Base-by-base conservation (phyloP, 1,284 basidiomycete genomes). In the Violaceomyces palustris region DNA sequence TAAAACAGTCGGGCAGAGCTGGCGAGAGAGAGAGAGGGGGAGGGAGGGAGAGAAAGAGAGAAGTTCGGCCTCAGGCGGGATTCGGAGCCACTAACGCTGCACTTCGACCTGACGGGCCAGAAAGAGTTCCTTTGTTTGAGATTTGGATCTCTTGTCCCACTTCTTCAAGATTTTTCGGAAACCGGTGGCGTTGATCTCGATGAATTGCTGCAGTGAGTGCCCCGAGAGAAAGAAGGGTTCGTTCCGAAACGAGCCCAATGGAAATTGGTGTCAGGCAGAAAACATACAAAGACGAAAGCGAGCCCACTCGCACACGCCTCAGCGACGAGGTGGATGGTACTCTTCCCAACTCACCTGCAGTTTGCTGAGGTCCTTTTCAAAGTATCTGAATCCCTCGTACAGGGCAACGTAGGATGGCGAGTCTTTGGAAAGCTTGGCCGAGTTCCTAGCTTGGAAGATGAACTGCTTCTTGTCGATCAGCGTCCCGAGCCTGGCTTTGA, bases 101-200 rank as follows among this genome's bases (percentile, higher is more conserved):
- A 97, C 88, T 62, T 99, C 94, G 10, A 99, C 93, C 74, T 98
- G 94, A 26, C 94, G 84, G 39, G 90, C 83, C 26, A 99, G 82
- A 74, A 98, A 98, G 10, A 98, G 79, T 73, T 99, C 94, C 75
- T 94, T 97, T 14, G 87, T 97, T 26, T 85, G 86, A 12, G 86
- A 91, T 58, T 87, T 97, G 29, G 87, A 91, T 44, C 88, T 82
- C 76, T 98, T 99, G 77, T 98, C 94, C 82, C 91, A 99, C 74
- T 99, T 99, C 71, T 99, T 98, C 55, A 97, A 76, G 42, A 99
- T 98, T 75, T 98, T 98, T 39, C 93, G 83, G 75, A 98, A 98
- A 2, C 92, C 94, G 3, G 85, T 92, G 1, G 88, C 94, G 74
- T 98, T 99, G 71, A 97, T 87, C 75, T 99, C 94, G 62, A 99